Percentiles rank a stretch among this genome's conserved stretches.
phyloP scores from a whole-genome alignment of 306 rosid species.

The Astragalus glycyphyllos region DNA sequence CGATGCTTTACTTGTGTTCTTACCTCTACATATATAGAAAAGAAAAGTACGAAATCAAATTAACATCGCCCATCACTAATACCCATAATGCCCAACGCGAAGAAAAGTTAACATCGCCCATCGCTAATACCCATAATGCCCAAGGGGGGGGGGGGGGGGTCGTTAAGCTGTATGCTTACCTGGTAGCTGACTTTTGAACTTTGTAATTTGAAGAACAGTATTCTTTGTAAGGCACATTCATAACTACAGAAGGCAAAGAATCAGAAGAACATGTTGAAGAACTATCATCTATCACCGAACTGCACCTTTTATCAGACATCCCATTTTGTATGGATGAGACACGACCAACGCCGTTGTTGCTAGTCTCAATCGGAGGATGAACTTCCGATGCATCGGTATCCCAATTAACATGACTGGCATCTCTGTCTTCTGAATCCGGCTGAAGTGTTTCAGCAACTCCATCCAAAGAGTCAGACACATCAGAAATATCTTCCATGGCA shows the following conservation, averaged over 20 bases:
- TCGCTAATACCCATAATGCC: no score
- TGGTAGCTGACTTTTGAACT: slow-evolving; percentile 74
- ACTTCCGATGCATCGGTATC: slow-evolving; percentile 96
- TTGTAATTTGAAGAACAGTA: slow-evolving; percentile 56
- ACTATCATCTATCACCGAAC: slow-evolving; percentile 83
- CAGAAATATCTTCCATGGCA: slow-evolving; percentile 74
- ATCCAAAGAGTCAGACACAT: slow-evolving; percentile 84
- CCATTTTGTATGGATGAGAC: slow-evolving; percentile 69
- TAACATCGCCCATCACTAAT: slow-evolving; percentile 6
- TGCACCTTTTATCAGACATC: slow-evolving; percentile 66
- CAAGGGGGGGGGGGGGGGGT: background rate
- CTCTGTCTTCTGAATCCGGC: slow-evolving; percentile 93
- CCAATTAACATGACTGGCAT: slow-evolving; percentile 85
- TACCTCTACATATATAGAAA: slow-evolving; percentile 72
- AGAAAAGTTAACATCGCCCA: slow-evolving; percentile 24
- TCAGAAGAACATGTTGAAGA: slow-evolving; percentile 98
- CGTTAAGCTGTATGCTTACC: slow-evolving; percentile 49
- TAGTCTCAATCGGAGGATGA: slow-evolving; percentile 69
- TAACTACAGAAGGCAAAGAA: slow-evolving; percentile 80
- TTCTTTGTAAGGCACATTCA: slow-evolving; percentile 67
- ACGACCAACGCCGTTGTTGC: slow-evolving; percentile 64
- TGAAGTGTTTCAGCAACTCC: slow-evolving; percentile 68
- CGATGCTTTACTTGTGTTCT: slow-evolving; percentile 60
- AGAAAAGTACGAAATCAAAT: slow-evolving; percentile 39
- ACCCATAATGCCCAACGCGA: no score